These are phyloP conservation scores for Kodamaea nitidulidarum DNA, from an alignment of 805 yeast genomes.

Conservation along the genomic window DNA sequence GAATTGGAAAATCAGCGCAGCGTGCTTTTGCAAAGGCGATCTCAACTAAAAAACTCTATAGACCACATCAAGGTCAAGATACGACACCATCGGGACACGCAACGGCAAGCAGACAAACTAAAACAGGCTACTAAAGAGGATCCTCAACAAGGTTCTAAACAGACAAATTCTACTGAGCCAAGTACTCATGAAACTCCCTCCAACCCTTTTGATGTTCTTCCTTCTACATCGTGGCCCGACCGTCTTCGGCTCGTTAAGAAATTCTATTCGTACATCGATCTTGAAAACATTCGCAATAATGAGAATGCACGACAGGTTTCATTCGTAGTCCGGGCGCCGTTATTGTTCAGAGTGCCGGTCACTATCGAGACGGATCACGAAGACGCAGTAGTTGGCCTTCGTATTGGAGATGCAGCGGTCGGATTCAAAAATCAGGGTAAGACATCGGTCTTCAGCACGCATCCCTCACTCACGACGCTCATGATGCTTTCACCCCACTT, in stretches of 20 bases:
- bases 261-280: slow-evolving; percentile 25
- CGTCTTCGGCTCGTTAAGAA: slow-evolving; percentile 14
- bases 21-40: slow-evolving; percentile 18
- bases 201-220: slow-evolving; percentile 25
- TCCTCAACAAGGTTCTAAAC: too few species aligned
- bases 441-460: too few species aligned
- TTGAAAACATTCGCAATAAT: slow-evolving; percentile 11
- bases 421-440: too few species aligned
- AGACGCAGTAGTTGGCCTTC: slow-evolving; percentile 5
- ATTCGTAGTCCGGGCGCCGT: slow-evolving; percentile 17
- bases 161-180: too few species aligned
- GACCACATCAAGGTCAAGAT: slow-evolving; percentile 15
- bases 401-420: background rate
- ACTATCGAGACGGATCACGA: slow-evolving; percentile 9
- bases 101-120: slow-evolving; percentile 9
- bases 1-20: slow-evolving; percentile 14
- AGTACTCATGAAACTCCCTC: too few species aligned
- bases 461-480: slow-evolving; percentile 10
- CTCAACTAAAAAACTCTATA: slow-evolving; percentile 13
- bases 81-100: slow-evolving; percentile 12
- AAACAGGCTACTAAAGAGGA: too few species aligned
- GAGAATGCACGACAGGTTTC: slow-evolving; percentile 15
- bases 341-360: slow-evolving; percentile 20
- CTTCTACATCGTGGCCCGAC: slow-evolving; percentile 30
- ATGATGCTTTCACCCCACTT: slow-evolving; percentile 23